A percentile compares a stretch with the other conserved stretches of the same genome.
These are phyloP conservation scores for Onygenales sp. DNA, from an alignment of 2,329 filamentous ascomycete genomes.

Conservation along the genomic window DNA sequence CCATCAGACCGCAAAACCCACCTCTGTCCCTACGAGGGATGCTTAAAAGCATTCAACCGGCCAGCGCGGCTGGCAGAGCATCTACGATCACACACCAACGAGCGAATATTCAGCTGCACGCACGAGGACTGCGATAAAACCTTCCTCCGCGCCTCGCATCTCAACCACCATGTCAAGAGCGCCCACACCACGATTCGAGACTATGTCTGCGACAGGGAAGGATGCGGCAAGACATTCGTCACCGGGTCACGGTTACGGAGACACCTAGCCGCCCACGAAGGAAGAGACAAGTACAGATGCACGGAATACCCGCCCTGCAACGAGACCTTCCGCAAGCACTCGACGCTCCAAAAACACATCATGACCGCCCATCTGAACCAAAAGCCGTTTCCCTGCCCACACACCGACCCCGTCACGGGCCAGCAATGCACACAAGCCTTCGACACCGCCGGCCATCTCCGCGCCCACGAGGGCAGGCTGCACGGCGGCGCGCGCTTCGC, in stretches of 20 bases:
- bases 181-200: constrained; percentile 64
- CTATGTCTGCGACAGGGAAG: constrained; percentile 60
- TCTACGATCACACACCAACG: constrained; percentile 73
- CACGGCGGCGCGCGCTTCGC: constrained; percentile 65
- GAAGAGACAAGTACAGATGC: constrained; percentile 66
- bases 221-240: constrained; percentile 71
- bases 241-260: constrained; percentile 68
- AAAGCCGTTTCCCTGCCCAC: constrained; percentile 61
- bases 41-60: constrained; percentile 77
- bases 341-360: constrained; percentile 76
- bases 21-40: constrained; percentile 62
- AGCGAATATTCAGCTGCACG: constrained; percentile 67
- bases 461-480: constrained; percentile 58
- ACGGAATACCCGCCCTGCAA: constrained; percentile 60
- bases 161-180: constrained; percentile 75
- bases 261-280: constrained; percentile 69
- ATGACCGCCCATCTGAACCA: constrained; percentile 63
- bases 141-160: constrained; percentile 77
- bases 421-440: constrained; percentile 59
- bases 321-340: constrained; percentile 76
- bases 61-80: constrained; percentile 73
- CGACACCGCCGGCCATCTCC: constrained; percentile 61
- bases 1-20: constrained; percentile 70
- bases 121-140: constrained; percentile 66
- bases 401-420: constrained; percentile 44